A percentile compares a stretch with the other conserved stretches of the same genome.
Evolutionary conservation across 257 asterid genomes (phyloP).

Genomic region (Nicotiana benthamiana): DNA sequence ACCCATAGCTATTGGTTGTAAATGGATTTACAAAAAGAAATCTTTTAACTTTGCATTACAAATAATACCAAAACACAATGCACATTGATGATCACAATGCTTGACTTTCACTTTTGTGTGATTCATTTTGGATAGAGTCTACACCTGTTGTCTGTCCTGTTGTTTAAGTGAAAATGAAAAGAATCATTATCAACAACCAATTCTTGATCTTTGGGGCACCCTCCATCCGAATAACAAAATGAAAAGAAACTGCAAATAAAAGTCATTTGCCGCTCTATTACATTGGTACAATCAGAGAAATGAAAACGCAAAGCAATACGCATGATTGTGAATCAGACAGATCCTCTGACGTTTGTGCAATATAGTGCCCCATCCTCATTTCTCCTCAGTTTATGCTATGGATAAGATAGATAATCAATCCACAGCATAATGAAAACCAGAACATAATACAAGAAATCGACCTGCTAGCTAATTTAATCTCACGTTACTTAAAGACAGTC

Average conservation of each 20-base stretch:
- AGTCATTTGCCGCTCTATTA: too few relatives aligned
- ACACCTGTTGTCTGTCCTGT: not conserved
- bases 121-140: not conserved
- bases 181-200: too few relatives aligned
- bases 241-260: too few relatives aligned
- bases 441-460: not conserved
- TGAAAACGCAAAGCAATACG: not conserved
- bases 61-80: too few relatives aligned
- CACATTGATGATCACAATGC: slow-evolving; percentile 7
- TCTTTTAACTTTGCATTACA: too few relatives aligned
- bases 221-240: too few relatives aligned
- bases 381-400: not conserved
- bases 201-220: too few relatives aligned
- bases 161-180: too few relatives aligned
- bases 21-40: too few relatives aligned
- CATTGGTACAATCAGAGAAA: not conserved
- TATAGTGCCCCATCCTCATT: not conserved
- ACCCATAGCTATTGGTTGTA: too few relatives aligned
- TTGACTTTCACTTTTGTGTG: not conserved
- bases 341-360: not conserved
- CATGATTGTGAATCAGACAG: not conserved
- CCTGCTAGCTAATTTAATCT: not conserved
- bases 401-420: not conserved
- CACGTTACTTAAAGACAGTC: not conserved
- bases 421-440: not conserved